These are phyloP conservation scores for Favolaschia claudopus DNA, from an alignment of 768 basidiomycete species.

Conservation along the genomic window DNA sequence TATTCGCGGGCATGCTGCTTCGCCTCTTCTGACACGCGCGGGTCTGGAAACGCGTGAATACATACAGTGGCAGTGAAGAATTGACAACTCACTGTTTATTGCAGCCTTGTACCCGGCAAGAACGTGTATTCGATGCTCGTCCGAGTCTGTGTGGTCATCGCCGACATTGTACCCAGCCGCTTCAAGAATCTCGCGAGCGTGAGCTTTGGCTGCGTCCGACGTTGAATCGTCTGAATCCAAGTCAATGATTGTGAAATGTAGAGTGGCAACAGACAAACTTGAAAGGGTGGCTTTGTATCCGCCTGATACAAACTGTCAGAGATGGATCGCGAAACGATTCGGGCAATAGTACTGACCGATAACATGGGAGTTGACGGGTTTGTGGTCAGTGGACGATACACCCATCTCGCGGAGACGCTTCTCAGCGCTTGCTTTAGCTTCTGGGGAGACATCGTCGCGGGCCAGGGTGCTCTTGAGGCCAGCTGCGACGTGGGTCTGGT, in stretches of 20 bases:
- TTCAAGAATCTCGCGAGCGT: constrained; percentile 56
- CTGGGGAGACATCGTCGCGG: constrained; percentile 57
- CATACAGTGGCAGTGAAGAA: not conserved
- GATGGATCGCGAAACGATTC: not conserved
- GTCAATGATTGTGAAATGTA: not conserved
- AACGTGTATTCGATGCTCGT: constrained; percentile 53
- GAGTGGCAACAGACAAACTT: constrained; percentile 38
- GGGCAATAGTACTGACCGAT: not conserved
- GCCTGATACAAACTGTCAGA: constrained; percentile 32
- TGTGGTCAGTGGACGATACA: constrained; percentile 11
- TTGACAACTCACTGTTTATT: constrained; percentile 49
- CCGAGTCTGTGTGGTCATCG: constrained; percentile 28
- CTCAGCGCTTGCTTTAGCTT: constrained; percentile 52
- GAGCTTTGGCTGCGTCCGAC: constrained; percentile 57
- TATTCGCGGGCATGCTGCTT: constrained; percentile 56
- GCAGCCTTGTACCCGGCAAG: constrained; percentile 66
- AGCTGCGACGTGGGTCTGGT: constrained; percentile 52
- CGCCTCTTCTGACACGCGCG: constrained; percentile 54
- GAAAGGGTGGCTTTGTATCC: constrained; percentile 60
- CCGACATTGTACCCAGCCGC: constrained; percentile 49
- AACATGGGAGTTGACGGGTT: not conserved
- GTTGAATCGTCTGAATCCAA: constrained; percentile 47
- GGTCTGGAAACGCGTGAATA: constrained; percentile 39
- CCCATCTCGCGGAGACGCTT: constrained; percentile 49
- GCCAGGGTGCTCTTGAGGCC: constrained; percentile 58